A percentile compares a stretch with the other conserved stretches of the same genome.
Conservation (phyloP, 1,284 basidiomycete genomes). For the Cutaneotrichosporon daszewskae region DNA sequence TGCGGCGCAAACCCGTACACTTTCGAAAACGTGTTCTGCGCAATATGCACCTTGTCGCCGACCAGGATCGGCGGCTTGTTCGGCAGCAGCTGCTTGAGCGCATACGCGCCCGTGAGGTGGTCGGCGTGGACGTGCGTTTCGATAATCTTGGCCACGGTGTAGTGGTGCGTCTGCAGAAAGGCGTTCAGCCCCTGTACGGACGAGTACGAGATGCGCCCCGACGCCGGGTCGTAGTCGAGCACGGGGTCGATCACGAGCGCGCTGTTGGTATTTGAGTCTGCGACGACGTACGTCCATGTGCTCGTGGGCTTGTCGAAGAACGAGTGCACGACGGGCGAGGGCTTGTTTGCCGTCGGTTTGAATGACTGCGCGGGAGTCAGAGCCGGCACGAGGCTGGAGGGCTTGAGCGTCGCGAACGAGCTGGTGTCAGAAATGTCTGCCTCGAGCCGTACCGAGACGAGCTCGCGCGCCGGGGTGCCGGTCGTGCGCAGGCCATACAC, state of each 20-base stretch:
- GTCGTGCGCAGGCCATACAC: no score
- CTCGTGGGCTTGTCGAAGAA: no score
- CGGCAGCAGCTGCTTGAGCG: conserved; percentile 15
- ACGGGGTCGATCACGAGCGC: conserved; percentile 33
- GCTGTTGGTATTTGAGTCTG: conserved; percentile 14
- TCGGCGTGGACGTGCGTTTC: conserved; percentile 33
- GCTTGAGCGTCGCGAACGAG: no score
- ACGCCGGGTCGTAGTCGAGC: conserved; percentile 28
- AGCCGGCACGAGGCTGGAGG: no score
- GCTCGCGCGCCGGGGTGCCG: no score
- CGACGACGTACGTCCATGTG: conserved; percentile 25
- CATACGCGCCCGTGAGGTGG: conserved; percentile 22
- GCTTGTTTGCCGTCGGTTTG: no score
- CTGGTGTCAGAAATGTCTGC: no score
- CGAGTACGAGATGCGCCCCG: conserved; percentile 17
- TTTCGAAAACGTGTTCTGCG: conserved; percentile 8
- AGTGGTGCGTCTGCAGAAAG: conserved; percentile 18
- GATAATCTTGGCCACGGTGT: conserved; percentile 20
- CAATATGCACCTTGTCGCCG: conserved; percentile 18
- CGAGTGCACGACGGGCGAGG: no score
- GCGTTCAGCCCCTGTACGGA: conserved; percentile 20
- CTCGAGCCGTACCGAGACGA: no score
- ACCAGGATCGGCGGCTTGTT: conserved; percentile 16
- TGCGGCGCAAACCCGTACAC: conserved; percentile 18
- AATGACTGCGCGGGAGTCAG: no score